Percentiles rank a stretch among this genome's conserved stretches.
Evolutionary conservation across 2,329 filamentous ascomycete species (phyloP).

Genomic region (Sarocladium kiliense): DNA sequence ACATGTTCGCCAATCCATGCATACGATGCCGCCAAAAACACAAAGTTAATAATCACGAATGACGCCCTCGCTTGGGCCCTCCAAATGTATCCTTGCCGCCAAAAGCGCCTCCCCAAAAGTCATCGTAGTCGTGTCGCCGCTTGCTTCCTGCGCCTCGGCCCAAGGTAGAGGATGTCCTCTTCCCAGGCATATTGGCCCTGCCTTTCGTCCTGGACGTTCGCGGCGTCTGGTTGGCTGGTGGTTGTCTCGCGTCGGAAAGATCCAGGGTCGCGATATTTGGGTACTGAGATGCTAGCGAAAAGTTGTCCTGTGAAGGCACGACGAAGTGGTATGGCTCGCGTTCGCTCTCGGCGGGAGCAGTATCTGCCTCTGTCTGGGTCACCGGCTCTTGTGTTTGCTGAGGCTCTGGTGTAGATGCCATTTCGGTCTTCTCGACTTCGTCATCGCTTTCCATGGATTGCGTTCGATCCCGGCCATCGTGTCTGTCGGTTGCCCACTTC

Average conservation of each 20-base stretch:
- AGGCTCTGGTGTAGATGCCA: constrained; percentile 3
- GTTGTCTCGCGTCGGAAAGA: constrained; percentile 46
- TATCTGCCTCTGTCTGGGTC: constrained; percentile 30
- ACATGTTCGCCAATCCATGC: constrained; percentile 3
- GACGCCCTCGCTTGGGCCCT: constrained; percentile 46
- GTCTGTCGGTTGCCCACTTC: constrained; percentile 62
- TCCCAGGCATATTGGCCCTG: constrained; percentile 3
- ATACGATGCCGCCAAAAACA: background rate
- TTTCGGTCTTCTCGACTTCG: constrained; percentile 59
- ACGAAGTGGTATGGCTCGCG: constrained; percentile 33
- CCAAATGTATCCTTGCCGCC: constrained; percentile 57
- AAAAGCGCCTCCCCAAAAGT: constrained; percentile 68
- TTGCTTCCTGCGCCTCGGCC: constrained; percentile 66
- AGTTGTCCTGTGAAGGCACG: constrained; percentile 54
- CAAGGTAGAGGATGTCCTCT: constrained; percentile 25
- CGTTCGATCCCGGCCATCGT: constrained; percentile 56
- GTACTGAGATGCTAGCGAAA: constrained; percentile 63
- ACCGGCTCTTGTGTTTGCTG: constrained; percentile 34
- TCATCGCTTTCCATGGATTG: constrained; percentile 63
- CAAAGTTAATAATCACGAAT: constrained; percentile 26
- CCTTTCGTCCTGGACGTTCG: constrained; percentile 13
- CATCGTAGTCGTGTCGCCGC: constrained; percentile 65
- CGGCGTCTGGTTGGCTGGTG: constrained; percentile 13
- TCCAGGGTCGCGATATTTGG: constrained; percentile 58
- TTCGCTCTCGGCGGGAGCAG: constrained; percentile 18